These are phyloP conservation scores for Coemansia sp. DNA, from an alignment of 192 early-diverging fungal species.

Conservation along the genomic window DNA sequence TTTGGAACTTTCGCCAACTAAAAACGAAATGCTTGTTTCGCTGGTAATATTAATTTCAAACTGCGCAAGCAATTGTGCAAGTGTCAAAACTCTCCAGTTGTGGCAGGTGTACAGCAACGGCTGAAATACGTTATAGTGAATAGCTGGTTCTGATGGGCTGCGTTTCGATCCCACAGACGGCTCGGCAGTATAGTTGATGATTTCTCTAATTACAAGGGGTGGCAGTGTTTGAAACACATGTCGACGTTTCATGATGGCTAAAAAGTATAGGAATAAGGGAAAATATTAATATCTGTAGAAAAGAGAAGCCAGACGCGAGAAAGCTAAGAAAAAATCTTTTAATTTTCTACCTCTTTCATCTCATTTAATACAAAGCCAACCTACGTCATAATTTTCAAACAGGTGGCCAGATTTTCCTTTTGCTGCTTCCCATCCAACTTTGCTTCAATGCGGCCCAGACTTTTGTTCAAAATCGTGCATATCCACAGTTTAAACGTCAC, in stretches of 20 bases:
- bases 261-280: not conserved
- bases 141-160: not conserved
- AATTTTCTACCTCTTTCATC: too few species aligned
- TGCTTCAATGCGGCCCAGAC: too few species aligned
- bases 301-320: too few species aligned
- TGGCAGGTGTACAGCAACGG: not conserved
- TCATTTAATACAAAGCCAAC: too few species aligned
- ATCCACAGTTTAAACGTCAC: slow-evolving; percentile 5
- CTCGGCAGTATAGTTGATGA: not conserved
- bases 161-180: too few species aligned
- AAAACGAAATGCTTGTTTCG: not conserved
- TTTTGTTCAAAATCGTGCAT: too few species aligned
- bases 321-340: too few species aligned
- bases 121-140: not conserved
- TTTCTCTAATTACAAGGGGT: not conserved
- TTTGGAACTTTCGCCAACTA: not conserved
- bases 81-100: not conserved
- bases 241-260: not conserved
- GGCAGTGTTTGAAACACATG: not conserved
- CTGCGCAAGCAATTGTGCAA: not conserved
- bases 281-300: too few species aligned
- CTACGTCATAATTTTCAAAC: too few species aligned
- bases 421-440: too few species aligned
- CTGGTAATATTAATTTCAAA: not conserved
- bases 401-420: too few species aligned